Evolutionary conservation across 305 asterid species (phyloP).

Genomic region (Fraxinus angustifolia): DNA sequence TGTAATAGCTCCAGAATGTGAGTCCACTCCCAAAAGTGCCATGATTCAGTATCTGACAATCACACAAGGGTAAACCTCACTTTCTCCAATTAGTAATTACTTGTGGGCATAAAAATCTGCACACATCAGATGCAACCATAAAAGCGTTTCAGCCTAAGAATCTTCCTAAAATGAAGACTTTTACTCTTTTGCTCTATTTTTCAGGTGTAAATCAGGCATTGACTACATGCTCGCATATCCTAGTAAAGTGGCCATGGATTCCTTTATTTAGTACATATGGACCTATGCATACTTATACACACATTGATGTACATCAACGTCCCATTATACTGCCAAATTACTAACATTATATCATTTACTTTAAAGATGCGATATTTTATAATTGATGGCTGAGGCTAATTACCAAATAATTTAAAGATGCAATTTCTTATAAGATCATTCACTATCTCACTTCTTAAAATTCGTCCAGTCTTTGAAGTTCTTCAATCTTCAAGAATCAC

Average conservation of each 20-base stretch:
- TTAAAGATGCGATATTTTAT: not conserved
- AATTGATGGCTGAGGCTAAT: not conserved
- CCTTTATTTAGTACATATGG: not conserved
- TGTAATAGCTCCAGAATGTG: conserved; percentile 8
- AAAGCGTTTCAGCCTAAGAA: not conserved
- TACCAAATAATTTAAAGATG: not conserved
- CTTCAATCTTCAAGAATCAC: not conserved
- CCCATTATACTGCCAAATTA: not conserved
- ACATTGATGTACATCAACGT: not conserved
- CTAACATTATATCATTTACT: not conserved
- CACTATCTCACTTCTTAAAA: not conserved
- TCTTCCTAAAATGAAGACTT: not conserved
- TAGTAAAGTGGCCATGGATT: not conserved
- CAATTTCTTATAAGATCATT: not conserved
- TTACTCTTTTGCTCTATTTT: not conserved
- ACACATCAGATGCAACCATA: not conserved
- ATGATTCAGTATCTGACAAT: not conserved
- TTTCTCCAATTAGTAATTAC: not conserved
- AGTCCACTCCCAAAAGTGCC: conserved; percentile 3
- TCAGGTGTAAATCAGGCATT: not conserved
- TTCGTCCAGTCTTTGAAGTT: not conserved
- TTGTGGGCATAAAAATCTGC: not conserved
- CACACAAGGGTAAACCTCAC: not conserved
- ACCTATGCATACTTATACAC: not conserved
- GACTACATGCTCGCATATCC: not conserved